Percentiles rank a stretch among this genome's conserved stretches.
Evolutionary conservation across 768 basidiomycete species (phyloP).

Genomic region (Dacryopinax primogenitus): DNA sequence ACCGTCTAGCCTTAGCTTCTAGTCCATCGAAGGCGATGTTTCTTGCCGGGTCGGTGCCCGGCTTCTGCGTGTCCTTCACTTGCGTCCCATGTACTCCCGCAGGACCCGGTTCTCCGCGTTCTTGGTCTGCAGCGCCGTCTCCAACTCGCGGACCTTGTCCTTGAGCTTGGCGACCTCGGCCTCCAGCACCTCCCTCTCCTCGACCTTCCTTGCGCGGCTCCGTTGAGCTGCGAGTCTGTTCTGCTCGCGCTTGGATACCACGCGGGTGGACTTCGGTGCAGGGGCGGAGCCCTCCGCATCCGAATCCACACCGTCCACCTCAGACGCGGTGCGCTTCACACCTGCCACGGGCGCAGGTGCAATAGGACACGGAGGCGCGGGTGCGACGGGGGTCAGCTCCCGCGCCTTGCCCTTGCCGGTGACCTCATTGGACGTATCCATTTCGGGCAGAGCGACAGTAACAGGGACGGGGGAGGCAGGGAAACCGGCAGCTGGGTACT

Average conservation of each 20-base stretch:
- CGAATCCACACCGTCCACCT: background rate
- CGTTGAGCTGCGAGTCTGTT: background rate
- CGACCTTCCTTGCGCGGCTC: background rate
- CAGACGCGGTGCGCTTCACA: background rate
- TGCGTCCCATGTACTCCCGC: constrained; percentile 4
- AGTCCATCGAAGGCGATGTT: background rate
- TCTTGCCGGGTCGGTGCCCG: background rate
- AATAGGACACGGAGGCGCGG: background rate
- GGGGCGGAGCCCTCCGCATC: background rate
- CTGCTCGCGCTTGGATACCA: constrained; percentile 1
- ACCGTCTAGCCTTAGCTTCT: background rate
- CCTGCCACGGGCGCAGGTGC: background rate
- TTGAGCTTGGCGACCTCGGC: background rate
- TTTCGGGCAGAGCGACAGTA: background rate
- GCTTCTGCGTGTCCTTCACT: background rate
- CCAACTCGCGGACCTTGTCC: background rate
- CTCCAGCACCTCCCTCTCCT: background rate
- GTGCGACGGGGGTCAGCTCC: background rate
- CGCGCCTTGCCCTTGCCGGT: background rate
- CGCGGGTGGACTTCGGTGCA: background rate
- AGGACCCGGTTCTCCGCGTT: constrained; percentile 5
- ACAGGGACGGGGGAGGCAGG: background rate
- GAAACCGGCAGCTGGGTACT: background rate
- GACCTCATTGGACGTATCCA: background rate
- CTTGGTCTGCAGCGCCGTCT: constrained; percentile 2